These are phyloP conservation scores for Emmonsia crescens DNA, from an alignment of 2,329 filamentous ascomycete species.

Conservation along the genomic window DNA sequence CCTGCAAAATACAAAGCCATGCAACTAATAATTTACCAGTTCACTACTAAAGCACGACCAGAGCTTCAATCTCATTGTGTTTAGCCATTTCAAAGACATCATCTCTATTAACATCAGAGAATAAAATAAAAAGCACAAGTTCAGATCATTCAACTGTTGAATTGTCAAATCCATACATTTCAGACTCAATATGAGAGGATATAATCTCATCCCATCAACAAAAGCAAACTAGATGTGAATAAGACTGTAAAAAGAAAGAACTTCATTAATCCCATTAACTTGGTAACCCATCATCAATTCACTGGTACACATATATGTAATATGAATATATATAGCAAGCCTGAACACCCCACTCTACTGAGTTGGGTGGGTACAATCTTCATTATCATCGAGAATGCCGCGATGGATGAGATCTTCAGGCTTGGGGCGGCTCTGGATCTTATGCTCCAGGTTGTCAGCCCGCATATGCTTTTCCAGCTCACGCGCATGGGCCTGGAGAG, in stretches of 20 bases:
- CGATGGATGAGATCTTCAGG: slow-evolving; percentile 67
- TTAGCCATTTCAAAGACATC: background rate
- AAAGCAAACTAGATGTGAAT: background rate
- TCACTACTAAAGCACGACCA: background rate
- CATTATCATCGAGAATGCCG: slow-evolving; percentile 64
- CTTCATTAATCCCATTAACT: background rate
- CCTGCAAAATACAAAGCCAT: background rate
- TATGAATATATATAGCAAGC: too few relatives aligned
- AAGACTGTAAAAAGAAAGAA: background rate
- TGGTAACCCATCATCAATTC: background rate
- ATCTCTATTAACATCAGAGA: background rate
- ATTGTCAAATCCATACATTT: background rate
- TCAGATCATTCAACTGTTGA: background rate
- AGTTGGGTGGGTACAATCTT: slow-evolving; percentile 28
- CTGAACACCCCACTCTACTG: background rate
- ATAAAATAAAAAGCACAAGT: too few relatives aligned
- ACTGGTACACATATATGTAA: background rate
- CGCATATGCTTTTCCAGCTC: slow-evolving; percentile 85
- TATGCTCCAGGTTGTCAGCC: slow-evolving; percentile 75
- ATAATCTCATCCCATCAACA: background rate
- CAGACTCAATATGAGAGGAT: background rate
- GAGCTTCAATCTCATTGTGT: background rate
- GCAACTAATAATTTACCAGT: background rate
- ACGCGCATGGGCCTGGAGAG: slow-evolving; percentile 66
- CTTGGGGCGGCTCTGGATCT: slow-evolving; percentile 64